phyloP scores from a whole-genome alignment of 2,329 filamentous ascomycete species.

The Thelonectria blattea region DNA sequence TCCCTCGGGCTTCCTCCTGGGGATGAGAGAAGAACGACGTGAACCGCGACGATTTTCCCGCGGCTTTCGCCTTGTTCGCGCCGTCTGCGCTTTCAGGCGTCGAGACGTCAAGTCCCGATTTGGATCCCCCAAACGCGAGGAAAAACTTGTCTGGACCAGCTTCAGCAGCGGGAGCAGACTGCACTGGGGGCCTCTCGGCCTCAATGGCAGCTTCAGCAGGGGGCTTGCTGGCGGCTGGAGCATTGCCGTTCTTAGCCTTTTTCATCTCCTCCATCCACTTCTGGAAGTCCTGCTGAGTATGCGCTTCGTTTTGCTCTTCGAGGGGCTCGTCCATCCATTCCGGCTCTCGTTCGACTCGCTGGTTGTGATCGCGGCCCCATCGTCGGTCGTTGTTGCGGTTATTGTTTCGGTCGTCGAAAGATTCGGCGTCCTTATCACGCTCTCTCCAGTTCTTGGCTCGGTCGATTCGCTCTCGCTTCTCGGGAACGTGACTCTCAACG shows the following conservation, averaged over 20 bases:
- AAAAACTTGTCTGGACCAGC: slow-evolving; percentile 81
- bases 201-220: slow-evolving; percentile 47
- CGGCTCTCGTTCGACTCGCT: slow-evolving; percentile 77
- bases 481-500: slow-evolving; percentile 42
- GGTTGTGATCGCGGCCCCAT: slow-evolving; percentile 64
- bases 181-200: slow-evolving; percentile 59
- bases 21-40: slow-evolving; percentile 73
- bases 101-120: slow-evolving; percentile 52
- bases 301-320: slow-evolving; percentile 71
- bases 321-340: slow-evolving; percentile 86
- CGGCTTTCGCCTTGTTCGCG: slow-evolving; percentile 59
- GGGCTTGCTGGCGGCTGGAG: slow-evolving; percentile 47
- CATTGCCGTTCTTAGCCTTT: slow-evolving; percentile 57
- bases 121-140: slow-evolving; percentile 56
- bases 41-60: slow-evolving; percentile 78
- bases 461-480: slow-evolving; percentile 62
- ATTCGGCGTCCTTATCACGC: slow-evolving; percentile 51
- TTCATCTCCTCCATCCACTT: slow-evolving; percentile 95
- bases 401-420: slow-evolving; percentile 62
- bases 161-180: slow-evolving; percentile 69
- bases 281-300: slow-evolving; percentile 90
- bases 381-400: slow-evolving; percentile 55
- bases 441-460: slow-evolving; percentile 68
- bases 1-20: slow-evolving; percentile 58
- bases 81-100: slow-evolving; percentile 56